Evolutionary conservation across 202 grass and related monocot species (phyloP).

Genomic region (Carex sylvatica): DNA sequence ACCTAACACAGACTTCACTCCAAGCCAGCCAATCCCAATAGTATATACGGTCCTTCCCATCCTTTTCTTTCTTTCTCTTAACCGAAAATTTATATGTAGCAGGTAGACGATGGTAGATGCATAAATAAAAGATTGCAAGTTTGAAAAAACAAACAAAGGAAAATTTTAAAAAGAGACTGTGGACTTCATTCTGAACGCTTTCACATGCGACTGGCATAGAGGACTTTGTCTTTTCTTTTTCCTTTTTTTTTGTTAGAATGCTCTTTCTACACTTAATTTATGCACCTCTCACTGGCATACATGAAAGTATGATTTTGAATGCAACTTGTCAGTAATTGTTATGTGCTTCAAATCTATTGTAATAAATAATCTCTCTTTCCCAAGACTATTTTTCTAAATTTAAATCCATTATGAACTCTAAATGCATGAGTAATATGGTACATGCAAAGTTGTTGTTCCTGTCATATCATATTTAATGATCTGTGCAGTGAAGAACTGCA

Average conservation of each 20-base stretch:
- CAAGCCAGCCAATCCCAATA: neutral
- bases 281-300: neutral
- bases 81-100: conserved; percentile 15
- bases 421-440: neutral
- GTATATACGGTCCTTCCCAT: neutral
- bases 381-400: neutral
- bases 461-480: conserved; percentile 7
- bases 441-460: neutral
- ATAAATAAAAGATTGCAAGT: neutral
- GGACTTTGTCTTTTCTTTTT: neutral
- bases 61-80: neutral
- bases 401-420: neutral
- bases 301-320: neutral
- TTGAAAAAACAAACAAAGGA: conserved; percentile 20
- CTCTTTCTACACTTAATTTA: neutral
- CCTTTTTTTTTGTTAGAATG: neutral
- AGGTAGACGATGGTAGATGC: neutral
- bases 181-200: neutral
- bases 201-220: conserved; percentile 16
- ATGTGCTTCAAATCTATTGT: neutral
- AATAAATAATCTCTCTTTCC: neutral
- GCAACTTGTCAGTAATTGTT: neutral
- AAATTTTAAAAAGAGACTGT: neutral
- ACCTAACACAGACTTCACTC: conserved; percentile 51
- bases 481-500: neutral